Conservation (phyloP, 345 rosid genomes). For the Euclidium syriacum region DNA sequence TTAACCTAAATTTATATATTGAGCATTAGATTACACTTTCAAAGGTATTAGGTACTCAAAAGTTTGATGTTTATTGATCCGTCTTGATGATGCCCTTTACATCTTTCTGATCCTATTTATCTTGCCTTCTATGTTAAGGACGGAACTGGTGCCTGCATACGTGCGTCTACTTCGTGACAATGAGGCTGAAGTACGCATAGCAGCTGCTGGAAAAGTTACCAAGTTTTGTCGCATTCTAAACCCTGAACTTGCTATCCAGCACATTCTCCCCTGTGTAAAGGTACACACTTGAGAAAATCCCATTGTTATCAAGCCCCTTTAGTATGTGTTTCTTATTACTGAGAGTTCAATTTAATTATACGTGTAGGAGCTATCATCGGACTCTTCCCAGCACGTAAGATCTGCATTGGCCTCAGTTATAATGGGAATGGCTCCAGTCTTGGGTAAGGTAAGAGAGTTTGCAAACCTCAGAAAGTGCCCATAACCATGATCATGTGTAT, state of each 20-base stretch:
- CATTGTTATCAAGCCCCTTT: neutral
- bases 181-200: slow-evolving; percentile 99
- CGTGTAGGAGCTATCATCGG: slow-evolving; percentile 81
- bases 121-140: slow-evolving; percentile 34
- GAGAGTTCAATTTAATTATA: neutral
- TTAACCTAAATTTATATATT: neutral
- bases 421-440: slow-evolving; percentile 98
- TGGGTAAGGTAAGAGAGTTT: slow-evolving; percentile 46
- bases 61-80: neutral
- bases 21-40: neutral
- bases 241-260: slow-evolving; percentile 84
- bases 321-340: neutral
- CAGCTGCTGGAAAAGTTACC: slow-evolving; percentile 96
- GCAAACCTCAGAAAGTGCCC: neutral
- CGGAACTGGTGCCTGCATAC: slow-evolving; percentile 89
- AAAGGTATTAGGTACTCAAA: neutral
- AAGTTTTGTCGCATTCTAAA: slow-evolving; percentile 87
- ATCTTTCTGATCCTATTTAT: neutral
- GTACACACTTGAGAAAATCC: slow-evolving; percentile 28
- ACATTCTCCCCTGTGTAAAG: slow-evolving; percentile 94
- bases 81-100: neutral
- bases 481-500: neutral
- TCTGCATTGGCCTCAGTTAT: slow-evolving; percentile 97
- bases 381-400: slow-evolving; percentile 97
- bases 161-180: slow-evolving; percentile 92